Evolutionary conservation across 2,329 filamentous ascomycete genomes (phyloP).

Genomic region (Clarireedia paspali): DNA sequence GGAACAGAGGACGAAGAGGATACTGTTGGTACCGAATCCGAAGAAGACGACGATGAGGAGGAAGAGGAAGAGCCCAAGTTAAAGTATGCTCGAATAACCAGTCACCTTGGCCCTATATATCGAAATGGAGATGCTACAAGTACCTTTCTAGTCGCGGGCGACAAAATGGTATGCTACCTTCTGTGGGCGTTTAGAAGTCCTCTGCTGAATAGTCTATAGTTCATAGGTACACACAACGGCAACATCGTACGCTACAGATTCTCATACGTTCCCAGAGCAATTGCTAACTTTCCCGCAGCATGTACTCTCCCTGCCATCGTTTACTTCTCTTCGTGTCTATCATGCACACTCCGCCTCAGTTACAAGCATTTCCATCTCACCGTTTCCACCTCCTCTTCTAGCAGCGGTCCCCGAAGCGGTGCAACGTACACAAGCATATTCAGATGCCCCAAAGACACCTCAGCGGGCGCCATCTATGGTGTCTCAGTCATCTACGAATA

Average conservation of each 20-base stretch:
- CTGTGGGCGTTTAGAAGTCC: not conserved
- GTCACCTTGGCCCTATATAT: conserved; percentile 72
- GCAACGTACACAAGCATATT: conserved; percentile 27
- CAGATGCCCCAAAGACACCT: conserved; percentile 8
- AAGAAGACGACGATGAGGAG: conserved; percentile 41
- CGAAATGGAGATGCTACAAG: conserved; percentile 94
- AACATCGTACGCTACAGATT: conserved; percentile 64
- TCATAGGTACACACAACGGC: conserved; percentile 91
- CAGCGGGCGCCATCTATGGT: conserved; percentile 34
- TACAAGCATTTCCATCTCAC: conserved; percentile 83
- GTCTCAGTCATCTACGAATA: conserved; percentile 40
- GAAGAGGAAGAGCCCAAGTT: conserved; percentile 76
- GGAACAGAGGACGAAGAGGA: conserved; percentile 17
- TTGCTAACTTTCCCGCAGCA: conserved; percentile 49
- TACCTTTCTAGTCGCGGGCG: conserved; percentile 79
- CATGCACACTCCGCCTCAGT: conserved; percentile 90
- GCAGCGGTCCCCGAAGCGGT: conserved; percentile 31
- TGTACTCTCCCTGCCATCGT: conserved; percentile 73
- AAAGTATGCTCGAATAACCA: conserved; percentile 86
- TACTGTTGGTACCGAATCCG: conserved; percentile 35
- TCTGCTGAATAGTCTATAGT: conserved; percentile 44
- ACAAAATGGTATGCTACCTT: conserved; percentile 76
- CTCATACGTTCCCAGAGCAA: conserved; percentile 12
- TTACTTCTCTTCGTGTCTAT: conserved; percentile 77
- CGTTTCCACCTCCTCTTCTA: conserved; percentile 58